Evolutionary conservation across 2,329 filamentous ascomycete species (phyloP).

Genomic region (Xylariaceae sp.): DNA sequence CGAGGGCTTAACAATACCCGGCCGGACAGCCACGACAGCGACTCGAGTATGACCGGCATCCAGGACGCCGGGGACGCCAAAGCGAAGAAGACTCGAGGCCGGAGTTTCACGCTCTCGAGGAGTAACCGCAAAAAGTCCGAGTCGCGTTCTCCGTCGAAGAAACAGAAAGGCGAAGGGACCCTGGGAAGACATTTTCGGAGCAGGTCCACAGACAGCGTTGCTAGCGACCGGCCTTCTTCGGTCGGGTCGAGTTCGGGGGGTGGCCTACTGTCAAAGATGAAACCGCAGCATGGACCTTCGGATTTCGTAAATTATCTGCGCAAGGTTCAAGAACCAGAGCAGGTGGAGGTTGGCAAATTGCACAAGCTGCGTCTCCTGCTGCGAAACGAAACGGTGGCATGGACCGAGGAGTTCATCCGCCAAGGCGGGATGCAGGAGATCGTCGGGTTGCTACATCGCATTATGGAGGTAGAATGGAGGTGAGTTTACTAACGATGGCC

Average conservation of each 20-base stretch:
- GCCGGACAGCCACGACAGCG: constrained; percentile 50
- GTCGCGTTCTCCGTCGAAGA: constrained; percentile 73
- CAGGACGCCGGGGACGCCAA: constrained; percentile 45
- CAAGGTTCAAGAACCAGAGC: constrained; percentile 78
- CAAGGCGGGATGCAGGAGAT: constrained; percentile 93
- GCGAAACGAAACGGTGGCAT: constrained; percentile 91
- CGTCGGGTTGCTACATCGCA: constrained; percentile 82
- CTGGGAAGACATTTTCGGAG: constrained; percentile 67
- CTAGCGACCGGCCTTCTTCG: constrained; percentile 60
- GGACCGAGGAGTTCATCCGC: constrained; percentile 90
- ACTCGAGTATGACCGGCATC: constrained; percentile 41
- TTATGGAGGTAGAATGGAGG: constrained; percentile 96
- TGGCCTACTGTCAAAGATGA: constrained; percentile 67
- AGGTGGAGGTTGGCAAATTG: constrained; percentile 89
- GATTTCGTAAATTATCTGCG: constrained; percentile 87
- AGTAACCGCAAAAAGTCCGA: constrained; percentile 54
- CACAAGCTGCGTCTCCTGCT: constrained; percentile 90
- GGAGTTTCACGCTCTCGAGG: constrained; percentile 78
- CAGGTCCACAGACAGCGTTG: constrained; percentile 73
- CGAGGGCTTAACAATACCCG: constrained; percentile 51
- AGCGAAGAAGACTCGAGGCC: constrained; percentile 65
- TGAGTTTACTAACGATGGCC: constrained; percentile 46
- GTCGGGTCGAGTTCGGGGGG: constrained; percentile 59
- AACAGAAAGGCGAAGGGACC: constrained; percentile 67
- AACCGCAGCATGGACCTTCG: constrained; percentile 72